Evolutionary conservation across 306 rosid species (phyloP).

Genomic region (Canavalia ensiformis): DNA sequence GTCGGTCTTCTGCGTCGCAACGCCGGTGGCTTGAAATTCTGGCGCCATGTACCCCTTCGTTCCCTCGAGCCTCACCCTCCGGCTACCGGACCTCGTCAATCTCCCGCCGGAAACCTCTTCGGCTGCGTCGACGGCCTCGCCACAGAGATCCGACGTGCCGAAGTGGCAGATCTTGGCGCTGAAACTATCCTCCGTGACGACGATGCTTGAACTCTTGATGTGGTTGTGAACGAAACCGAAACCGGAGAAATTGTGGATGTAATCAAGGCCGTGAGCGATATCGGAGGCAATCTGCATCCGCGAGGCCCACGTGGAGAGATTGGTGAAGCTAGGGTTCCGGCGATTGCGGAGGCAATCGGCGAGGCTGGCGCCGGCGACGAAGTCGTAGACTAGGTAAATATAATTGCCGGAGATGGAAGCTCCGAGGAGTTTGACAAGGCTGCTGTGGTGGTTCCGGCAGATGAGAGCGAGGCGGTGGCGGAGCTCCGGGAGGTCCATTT

Average conservation of each 20-base stretch:
- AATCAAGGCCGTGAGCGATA: constrained; percentile 92
- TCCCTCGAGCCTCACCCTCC: constrained; percentile 73
- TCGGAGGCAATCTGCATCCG: constrained; percentile 87
- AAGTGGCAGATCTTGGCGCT: constrained; percentile 83
- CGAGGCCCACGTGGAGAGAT: constrained; percentile 75
- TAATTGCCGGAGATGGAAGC: constrained; percentile 73
- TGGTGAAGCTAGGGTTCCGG: constrained; percentile 79
- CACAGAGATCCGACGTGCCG: constrained; percentile 84
- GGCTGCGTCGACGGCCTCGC: constrained; percentile 47
- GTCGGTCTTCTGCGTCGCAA: constrained; percentile 77
- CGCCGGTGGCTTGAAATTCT: constrained; percentile 71
- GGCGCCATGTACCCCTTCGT: constrained; percentile 95
- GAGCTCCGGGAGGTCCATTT: constrained; percentile 60
- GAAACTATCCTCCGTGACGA: constrained; percentile 57
- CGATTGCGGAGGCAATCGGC: constrained; percentile 80
- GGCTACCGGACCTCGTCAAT: constrained; percentile 51
- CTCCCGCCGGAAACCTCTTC: not conserved
- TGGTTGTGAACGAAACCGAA: constrained; percentile 76
- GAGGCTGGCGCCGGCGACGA: constrained; percentile 75
- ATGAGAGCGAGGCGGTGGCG: constrained; percentile 57
- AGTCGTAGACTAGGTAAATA: constrained; percentile 77
- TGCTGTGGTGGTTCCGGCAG: constrained; percentile 78
- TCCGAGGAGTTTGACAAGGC: constrained; percentile 80
- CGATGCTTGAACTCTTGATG: constrained; percentile 78
- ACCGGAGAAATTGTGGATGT: constrained; percentile 82